phyloP scores from a whole-genome alignment of 2,329 filamentous ascomycete species.

The Aspergillus tamarii region DNA sequence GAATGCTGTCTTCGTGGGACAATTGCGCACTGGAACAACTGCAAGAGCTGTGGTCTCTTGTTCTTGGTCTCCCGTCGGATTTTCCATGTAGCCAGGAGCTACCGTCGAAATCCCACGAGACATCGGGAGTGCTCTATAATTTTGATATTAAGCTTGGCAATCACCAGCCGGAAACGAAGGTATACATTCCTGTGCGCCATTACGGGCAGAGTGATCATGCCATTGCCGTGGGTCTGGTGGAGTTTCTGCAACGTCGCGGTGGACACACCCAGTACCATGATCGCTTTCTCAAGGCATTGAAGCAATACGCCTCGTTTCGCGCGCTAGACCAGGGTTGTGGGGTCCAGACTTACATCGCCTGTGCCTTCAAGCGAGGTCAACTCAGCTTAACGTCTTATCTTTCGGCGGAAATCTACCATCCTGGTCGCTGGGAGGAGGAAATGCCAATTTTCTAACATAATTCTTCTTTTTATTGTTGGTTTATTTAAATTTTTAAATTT shows the following conservation, averaged over 20 bases:
- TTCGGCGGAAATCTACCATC: constrained; percentile 3
- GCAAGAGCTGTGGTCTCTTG: constrained; percentile 4
- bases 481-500: too few relatives aligned
- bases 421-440: neutral
- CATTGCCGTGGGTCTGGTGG: neutral
- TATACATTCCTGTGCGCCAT: constrained; percentile 12
- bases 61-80: neutral
- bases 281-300: neutral
- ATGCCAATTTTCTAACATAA: too few relatives aligned
- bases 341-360: constrained; percentile 8
- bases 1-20: neutral
- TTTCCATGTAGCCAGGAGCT: neutral
- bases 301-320: constrained; percentile 1
- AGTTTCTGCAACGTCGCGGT: neutral
- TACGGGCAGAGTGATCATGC: constrained; percentile 8
- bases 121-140: constrained; percentile 9
- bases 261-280: neutral
- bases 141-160: constrained; percentile 7
- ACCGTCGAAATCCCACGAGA: neutral
- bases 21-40: neutral
- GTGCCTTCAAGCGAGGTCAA: neutral
- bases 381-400: constrained; percentile 8
- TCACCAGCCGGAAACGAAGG: constrained; percentile 7
- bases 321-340: constrained; percentile 1
- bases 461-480: too few relatives aligned